Conservation (phyloP, 2,329 filamentous ascomycete genomes). For the Tolypocladium ovalisporum region DNA sequence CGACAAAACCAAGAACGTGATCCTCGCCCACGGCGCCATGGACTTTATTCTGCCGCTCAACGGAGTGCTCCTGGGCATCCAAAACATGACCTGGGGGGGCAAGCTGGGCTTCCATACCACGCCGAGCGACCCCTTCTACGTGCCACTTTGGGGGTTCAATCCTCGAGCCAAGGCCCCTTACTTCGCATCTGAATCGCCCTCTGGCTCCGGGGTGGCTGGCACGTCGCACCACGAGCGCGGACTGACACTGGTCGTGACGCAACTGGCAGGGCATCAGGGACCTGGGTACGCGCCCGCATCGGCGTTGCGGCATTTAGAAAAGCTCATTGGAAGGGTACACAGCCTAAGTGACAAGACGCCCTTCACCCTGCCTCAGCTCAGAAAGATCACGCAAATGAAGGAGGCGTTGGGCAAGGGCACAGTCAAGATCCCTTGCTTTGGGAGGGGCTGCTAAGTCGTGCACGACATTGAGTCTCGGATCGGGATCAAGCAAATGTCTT, state of each 20-base stretch:
- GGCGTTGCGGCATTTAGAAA: conserved; percentile 63
- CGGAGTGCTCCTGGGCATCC: conserved; percentile 60
- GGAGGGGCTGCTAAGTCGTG: neutral
- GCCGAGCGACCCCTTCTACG: conserved; percentile 54
- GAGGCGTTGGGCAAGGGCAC: conserved; percentile 12
- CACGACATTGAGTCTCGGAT: neutral
- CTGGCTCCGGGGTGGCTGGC: conserved; percentile 58
- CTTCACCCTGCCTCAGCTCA: conserved; percentile 18
- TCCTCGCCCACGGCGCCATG: conserved; percentile 61
- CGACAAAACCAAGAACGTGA: conserved; percentile 59
- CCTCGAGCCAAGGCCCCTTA: conserved; percentile 33
- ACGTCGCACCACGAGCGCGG: conserved; percentile 63
- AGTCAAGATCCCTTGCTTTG: conserved; percentile 22
- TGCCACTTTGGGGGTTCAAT: conserved; percentile 32
- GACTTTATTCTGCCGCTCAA: conserved; percentile 60
- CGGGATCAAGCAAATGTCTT: neutral
- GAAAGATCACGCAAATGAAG: conserved; percentile 8
- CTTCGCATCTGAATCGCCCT: conserved; percentile 31
- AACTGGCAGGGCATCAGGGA: conserved; percentile 55
- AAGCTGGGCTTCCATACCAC: conserved; percentile 54
- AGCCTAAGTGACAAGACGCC: conserved; percentile 32
- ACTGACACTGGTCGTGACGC: conserved; percentile 58
- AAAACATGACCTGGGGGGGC: conserved; percentile 75
- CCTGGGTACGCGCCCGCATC: conserved; percentile 59
- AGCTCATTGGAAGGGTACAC: conserved; percentile 59